phyloP scores from a whole-genome alignment of 2,329 filamentous ascomycete genomes.

The Scedosporium aurantiacum region DNA sequence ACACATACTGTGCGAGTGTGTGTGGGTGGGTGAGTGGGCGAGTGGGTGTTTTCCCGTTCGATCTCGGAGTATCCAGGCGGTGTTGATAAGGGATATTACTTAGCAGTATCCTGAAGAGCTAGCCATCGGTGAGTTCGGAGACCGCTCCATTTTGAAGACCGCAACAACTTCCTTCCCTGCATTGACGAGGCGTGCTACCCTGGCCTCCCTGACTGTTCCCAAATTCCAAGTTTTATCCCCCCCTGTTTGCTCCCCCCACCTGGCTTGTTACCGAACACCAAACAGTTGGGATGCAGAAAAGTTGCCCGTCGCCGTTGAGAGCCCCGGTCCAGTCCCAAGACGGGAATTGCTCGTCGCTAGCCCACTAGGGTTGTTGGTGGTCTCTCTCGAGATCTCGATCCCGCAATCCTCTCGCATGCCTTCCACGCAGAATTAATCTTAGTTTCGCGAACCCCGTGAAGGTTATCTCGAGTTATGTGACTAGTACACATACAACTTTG shows the following conservation, averaged over 20 bases:
- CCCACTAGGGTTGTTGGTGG: background rate
- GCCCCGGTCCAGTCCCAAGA: background rate
- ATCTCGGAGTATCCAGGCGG: background rate
- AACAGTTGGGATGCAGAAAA: background rate
- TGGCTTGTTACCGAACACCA: background rate
- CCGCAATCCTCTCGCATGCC: background rate
- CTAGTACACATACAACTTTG: background rate
- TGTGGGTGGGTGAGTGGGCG: background rate
- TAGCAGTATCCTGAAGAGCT: background rate
- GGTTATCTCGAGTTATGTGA: background rate
- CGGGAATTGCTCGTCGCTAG: background rate
- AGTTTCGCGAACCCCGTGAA: too few species aligned
- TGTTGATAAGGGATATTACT: background rate
- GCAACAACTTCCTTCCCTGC: background rate
- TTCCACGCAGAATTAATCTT: too few species aligned
- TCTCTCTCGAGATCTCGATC: background rate
- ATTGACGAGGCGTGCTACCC: background rate
- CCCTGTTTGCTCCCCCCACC: background rate
- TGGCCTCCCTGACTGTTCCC: background rate
- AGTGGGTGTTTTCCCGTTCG: background rate
- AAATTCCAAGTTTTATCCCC: constrained; percentile 1
- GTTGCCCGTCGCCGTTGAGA: background rate
- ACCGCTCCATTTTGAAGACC: background rate
- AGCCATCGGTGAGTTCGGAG: background rate
- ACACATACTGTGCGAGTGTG: background rate